Conservation (phyloP, 2,329 filamentous ascomycete species). For the Leptodontidium sp. region DNA sequence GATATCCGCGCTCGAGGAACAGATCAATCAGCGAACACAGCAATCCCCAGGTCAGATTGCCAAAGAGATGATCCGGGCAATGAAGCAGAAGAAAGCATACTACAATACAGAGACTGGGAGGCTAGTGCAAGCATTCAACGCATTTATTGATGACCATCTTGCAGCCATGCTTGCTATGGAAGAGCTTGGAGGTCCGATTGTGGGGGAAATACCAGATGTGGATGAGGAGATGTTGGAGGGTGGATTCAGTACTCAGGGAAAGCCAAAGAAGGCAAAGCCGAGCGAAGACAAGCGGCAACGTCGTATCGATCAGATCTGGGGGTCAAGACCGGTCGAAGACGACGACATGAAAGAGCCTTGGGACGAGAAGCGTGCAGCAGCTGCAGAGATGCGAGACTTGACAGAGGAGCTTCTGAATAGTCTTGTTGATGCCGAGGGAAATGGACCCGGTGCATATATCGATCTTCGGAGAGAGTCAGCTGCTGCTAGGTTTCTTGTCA, state of each 20-base stretch:
- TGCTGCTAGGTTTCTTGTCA: constrained; percentile 68
- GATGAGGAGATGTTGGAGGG: constrained; percentile 65
- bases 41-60: constrained; percentile 68
- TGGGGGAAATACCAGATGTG: constrained; percentile 76
- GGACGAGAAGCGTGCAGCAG: constrained; percentile 51
- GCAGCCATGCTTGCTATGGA: constrained; percentile 83
- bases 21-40: constrained; percentile 63
- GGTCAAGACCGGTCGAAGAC: constrained; percentile 45
- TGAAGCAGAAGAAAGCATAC: constrained; percentile 64
- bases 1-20: constrained; percentile 65
- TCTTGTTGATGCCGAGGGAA: constrained; percentile 61
- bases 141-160: constrained; percentile 75
- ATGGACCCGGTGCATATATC: constrained; percentile 65
- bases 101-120: constrained; percentile 68
- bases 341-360: constrained; percentile 51
- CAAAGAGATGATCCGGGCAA: constrained; percentile 66
- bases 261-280: constrained; percentile 58
- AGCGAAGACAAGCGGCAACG: constrained; percentile 62
- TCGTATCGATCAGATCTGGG: constrained; percentile 71
- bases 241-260: constrained; percentile 68
- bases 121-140: constrained; percentile 70
- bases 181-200: constrained; percentile 82
- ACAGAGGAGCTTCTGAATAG: constrained; percentile 68
- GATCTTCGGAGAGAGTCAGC: constrained; percentile 66
- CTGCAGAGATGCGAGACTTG: constrained; percentile 67